Conservation (phyloP, 225 moss, liverwort and hornwort species). For the Ulota crispa region DNA sequence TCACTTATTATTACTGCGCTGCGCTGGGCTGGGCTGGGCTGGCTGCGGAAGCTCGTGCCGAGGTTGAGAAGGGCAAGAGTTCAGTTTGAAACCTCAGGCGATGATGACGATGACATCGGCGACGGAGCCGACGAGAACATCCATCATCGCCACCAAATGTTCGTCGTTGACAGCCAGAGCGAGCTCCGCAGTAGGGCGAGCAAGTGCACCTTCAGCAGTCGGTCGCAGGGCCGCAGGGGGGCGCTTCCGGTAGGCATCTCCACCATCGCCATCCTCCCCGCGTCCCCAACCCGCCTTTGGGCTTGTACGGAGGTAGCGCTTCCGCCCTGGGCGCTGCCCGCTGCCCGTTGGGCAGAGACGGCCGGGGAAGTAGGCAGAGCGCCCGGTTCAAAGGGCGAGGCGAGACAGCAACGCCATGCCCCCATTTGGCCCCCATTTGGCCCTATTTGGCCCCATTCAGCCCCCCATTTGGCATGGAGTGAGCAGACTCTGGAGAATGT, state of each 20-base stretch:
- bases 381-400: background rate
- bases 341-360: background rate
- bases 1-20: constrained; percentile 24
- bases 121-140: constrained; percentile 8
- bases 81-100: constrained; percentile 9
- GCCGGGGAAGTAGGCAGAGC: background rate
- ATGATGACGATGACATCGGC: constrained; percentile 1
- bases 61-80: background rate
- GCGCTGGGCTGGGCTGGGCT: background rate
- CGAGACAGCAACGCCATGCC: background rate
- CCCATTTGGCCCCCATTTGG: background rate
- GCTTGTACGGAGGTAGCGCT: background rate
- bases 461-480: constrained; percentile 9
- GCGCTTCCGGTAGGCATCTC: constrained; percentile 17
- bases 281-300: background rate
- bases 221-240: constrained; percentile 27
- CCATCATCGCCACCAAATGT: constrained; percentile 6
- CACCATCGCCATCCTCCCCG: constrained; percentile 18
- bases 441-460: no score
- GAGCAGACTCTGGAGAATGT: constrained; percentile 32
- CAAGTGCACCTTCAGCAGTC: constrained; percentile 2
- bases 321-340: background rate
- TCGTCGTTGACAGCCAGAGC: constrained; percentile 3
- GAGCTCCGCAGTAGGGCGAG: background rate
- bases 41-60: constrained; percentile 13